Percentiles rank a stretch among this genome's conserved stretches.
These are phyloP conservation scores for Pseudoscleropodium purum DNA, from an alignment of 225 moss, liverwort and hornwort species.

Conservation along the genomic window DNA sequence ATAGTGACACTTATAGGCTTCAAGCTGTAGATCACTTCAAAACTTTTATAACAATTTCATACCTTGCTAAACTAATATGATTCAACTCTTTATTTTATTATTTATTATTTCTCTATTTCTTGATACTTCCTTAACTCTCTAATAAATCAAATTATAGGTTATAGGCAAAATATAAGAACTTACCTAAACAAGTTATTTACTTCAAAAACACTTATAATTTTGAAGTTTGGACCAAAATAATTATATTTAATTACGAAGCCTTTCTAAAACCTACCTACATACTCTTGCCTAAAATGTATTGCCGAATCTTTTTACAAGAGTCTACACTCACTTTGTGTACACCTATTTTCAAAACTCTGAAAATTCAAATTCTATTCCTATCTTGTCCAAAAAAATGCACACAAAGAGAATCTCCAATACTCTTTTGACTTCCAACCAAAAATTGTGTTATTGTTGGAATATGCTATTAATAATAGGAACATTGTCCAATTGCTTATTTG, in stretches of 20 bases:
- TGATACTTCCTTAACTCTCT: neutral
- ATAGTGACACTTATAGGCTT: neutral
- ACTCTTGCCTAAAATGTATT: too few species aligned
- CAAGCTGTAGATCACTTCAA: too few species aligned
- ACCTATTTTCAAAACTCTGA: neutral
- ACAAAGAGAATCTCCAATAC: accelerated
- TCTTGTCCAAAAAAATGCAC: neutral
- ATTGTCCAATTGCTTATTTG: neutral
- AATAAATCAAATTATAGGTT: neutral
- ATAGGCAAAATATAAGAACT: neutral
- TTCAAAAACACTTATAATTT: neutral
- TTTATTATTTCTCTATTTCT: neutral
- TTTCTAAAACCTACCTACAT: neutral
- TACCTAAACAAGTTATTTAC: neutral
- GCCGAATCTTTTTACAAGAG: neutral
- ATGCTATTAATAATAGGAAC: neutral
- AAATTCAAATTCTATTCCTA: neutral
- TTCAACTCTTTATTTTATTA: neutral
- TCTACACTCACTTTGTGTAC: neutral
- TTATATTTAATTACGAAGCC: neutral
- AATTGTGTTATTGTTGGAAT: neutral
- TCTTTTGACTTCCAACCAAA: neutral
- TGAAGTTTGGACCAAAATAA: too few species aligned
- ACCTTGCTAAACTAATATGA: neutral
- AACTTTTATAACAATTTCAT: neutral